Evolutionary conservation across 116 monocot genomes (phyloP).

Genomic region (Thalassia testudinum): DNA sequence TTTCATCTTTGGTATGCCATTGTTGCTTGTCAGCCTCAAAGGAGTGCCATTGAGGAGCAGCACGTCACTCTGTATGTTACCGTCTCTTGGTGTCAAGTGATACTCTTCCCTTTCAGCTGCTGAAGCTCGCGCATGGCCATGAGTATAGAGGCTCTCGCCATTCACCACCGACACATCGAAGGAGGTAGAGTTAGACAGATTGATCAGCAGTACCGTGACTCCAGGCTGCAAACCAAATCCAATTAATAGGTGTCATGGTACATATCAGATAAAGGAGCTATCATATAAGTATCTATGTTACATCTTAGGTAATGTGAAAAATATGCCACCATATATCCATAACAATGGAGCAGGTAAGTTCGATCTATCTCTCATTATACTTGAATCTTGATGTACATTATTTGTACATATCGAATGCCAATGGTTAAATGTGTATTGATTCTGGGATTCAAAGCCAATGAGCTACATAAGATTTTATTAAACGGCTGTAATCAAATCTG

Average conservation of each 20-base stretch:
- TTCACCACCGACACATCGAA: conserved; percentile 34
- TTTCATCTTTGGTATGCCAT: conserved; percentile 26
- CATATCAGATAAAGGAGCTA: not conserved
- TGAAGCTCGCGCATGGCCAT: conserved; percentile 6
- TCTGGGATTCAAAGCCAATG: no score
- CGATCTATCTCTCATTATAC: no score
- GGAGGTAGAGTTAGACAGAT: conserved; percentile 23
- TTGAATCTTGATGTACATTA: no score
- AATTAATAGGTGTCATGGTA: not conserved
- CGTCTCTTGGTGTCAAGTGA: conserved; percentile 40
- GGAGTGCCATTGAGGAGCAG: conserved; percentile 57
- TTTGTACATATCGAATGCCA: no score
- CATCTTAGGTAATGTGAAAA: no score
- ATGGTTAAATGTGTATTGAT: no score
- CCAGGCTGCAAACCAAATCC: conserved; percentile 23
- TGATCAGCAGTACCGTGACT: conserved; percentile 50
- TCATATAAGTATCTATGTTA: no score
- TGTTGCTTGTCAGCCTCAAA: conserved; percentile 22
- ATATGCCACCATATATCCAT: no score
- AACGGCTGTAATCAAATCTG: no score
- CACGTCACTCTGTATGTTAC: conserved; percentile 21
- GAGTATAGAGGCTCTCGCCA: conserved; percentile 23
- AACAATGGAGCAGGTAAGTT: no score
- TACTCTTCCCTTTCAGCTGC: conserved; percentile 36
- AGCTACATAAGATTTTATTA: no score